Evolutionary conservation across 176 grass and related monocot genomes (phyloP), one percentile per base, ranked within the genome.

Genomic region (Aegilops longissima): DNA sequence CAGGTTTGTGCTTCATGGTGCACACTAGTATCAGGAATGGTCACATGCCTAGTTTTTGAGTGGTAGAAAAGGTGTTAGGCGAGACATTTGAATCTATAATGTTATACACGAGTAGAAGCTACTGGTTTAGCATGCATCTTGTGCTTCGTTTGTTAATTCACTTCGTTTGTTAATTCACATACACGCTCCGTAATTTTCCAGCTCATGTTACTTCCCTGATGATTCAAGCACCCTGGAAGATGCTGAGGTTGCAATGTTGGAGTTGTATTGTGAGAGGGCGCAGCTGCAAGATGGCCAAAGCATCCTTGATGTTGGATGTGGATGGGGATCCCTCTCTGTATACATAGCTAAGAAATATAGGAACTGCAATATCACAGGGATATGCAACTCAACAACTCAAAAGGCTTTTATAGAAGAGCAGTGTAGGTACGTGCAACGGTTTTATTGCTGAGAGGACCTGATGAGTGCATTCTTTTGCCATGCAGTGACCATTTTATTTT

Each of bases 331-430:
- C 69, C 82, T 98, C 81, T 94, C 93, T 61, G 39, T 96, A 12
- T 87, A 92, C 78, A 78, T 95, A 44, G 96, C 93, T 52, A 95
- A 95, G 91, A 94, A 94, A 82, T 94, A 92, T 80, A 83, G 11
- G 21, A 94, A 93, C 73, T 94, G 93, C 61, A 94, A 66, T 49
- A 39, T 98, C 31, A 96, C 93, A 49, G 96, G 96, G 66, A 98
- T 98, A 90, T 98, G 96, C 84, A 98, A 98, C 89, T 96, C 93
- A 76, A 81, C 54, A 11, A 98, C 92, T 63, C 96, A 98, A 67
- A 96, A 98, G 61, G 81, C 90, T 82, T 90, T 91, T 70, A 96
- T 98, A 82, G 92, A 98, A 59, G 90, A 96, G 61, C 93, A 80
- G 34, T 94, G 96, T 81, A 92, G 88, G 96, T 94, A 91, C 79